Base-by-base conservation (phyloP, 2,329 filamentous ascomycete genomes). In the Hypomyces perniciosus region DNA sequence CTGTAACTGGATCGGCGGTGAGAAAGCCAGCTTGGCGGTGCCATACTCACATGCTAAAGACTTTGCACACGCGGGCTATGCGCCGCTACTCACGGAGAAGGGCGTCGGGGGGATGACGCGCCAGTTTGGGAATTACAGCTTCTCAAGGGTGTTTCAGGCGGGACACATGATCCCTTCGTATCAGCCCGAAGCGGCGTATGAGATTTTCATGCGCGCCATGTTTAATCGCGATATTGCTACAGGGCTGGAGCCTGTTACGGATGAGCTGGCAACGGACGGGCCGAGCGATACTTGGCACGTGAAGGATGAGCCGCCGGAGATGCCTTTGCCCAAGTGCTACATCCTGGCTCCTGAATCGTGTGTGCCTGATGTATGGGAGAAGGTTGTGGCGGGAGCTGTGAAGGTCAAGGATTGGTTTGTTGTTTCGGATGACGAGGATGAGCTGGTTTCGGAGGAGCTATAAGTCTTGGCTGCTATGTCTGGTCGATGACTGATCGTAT, bases 101-200 rank as follows among this genome's bases (percentile, higher is more conserved):
- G 74, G 76, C 10, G 79, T 81, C 60, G 84, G 77, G 39, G 88
- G 88, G 20, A 77, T 81, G 51, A 86, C 88, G 0, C 79, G 88
- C 5, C 87, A 92, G 65, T 84, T 81, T 58, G 88, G 85, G 8
- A 90, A 90, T 60, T 78, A 85, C 54, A 80, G 76, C 37, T 86
- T 86, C 65, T 80, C 78, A 29, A 75, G 84, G 2, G 75, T 86
- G 37, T 86, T 82, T 62, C 78, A 86, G 59, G 74, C 83, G 8
- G 83, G 84, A 3, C 84, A 86, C 61, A 75, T 80, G 58, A 75
- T 83, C 0, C 79, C 80, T 0, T 76, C 74, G 35, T 81, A 80
- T 59, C 80, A 83, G 65, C 81, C 81, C 4, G 68, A 74, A 54
- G 78, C 79, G 1, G 70, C 78, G 1, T 73, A 82, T 51, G 73